phyloP scores from a whole-genome alignment of 306 rosid species.

The Citrullus amarus region DNA sequence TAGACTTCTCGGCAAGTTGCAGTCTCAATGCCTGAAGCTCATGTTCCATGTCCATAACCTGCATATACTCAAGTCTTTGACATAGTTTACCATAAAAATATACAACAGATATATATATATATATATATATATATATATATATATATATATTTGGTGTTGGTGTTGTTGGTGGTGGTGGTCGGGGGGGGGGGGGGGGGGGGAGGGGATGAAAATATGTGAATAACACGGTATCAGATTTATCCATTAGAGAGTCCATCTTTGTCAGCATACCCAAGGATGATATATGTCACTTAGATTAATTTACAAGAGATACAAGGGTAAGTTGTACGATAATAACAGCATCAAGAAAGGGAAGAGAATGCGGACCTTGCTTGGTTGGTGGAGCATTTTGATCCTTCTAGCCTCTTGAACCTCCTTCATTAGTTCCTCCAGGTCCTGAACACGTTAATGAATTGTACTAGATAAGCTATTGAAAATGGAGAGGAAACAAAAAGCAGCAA shows the following conservation, averaged over 20 bases:
- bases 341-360: constrained; percentile 5
- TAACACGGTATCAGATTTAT: background rate
- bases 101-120: background rate
- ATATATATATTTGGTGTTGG: too few species aligned
- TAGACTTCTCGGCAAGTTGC: constrained; percentile 71
- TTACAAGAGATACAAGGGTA: background rate
- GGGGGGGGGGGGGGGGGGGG: too few species aligned
- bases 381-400: constrained; percentile 88
- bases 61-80: constrained; percentile 10
- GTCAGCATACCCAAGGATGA: background rate
- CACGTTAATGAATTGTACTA: constrained; percentile 16
- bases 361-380: constrained; percentile 87
- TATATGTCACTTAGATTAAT: background rate
- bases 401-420: constrained; percentile 99
- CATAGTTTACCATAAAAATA: background rate
- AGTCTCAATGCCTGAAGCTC: constrained; percentile 83
- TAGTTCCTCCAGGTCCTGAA: constrained; percentile 70
- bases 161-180: too few species aligned
- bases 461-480: constrained; percentile 3
- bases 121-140: too few species aligned
- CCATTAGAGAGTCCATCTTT: background rate
- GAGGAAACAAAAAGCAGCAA: background rate
- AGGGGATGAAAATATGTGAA: background rate
- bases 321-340: background rate
- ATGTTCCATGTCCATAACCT: constrained; percentile 97